phyloP scores from a whole-genome alignment of 805 yeast species.

The Candida montana region DNA sequence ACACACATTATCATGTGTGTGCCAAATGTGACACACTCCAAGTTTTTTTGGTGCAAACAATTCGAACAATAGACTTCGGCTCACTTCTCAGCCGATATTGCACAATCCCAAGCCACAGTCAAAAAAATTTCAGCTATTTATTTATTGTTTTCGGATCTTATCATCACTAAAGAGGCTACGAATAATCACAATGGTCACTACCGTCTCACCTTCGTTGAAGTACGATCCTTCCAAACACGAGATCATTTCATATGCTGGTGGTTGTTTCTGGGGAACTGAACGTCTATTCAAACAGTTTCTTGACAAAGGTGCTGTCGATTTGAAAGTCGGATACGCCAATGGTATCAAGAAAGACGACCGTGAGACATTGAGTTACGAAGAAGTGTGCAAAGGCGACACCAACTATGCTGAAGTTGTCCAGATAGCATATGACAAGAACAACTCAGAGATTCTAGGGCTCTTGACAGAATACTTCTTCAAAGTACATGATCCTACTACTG shows the following conservation, averaged over 20 bases:
- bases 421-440: constrained; percentile 68
- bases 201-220: constrained; percentile 1
- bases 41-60: no score
- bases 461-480: constrained; percentile 73
- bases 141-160: no score
- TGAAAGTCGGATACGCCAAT: constrained; percentile 84
- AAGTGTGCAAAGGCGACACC: constrained; percentile 45
- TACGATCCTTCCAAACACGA: constrained; percentile 1
- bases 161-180: no score
- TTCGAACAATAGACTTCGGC: no score
- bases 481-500: constrained; percentile 90
- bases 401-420: constrained; percentile 74
- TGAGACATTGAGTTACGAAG: constrained; percentile 3
- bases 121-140: no score
- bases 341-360: constrained; percentile 34
- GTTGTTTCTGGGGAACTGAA: constrained; percentile 83
- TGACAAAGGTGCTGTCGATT: constrained; percentile 50
- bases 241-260: constrained; percentile 9
- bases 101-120: background rate
- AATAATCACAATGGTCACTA: background rate
- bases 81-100: no score
- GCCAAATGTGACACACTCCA: no score
- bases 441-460: constrained; percentile 38
- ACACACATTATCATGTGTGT: no score
- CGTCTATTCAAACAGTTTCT: constrained; percentile 67